Evolutionary conservation across 225 moss, liverwort and hornwort genomes (phyloP).

Genomic region (Climacium dendroides): DNA sequence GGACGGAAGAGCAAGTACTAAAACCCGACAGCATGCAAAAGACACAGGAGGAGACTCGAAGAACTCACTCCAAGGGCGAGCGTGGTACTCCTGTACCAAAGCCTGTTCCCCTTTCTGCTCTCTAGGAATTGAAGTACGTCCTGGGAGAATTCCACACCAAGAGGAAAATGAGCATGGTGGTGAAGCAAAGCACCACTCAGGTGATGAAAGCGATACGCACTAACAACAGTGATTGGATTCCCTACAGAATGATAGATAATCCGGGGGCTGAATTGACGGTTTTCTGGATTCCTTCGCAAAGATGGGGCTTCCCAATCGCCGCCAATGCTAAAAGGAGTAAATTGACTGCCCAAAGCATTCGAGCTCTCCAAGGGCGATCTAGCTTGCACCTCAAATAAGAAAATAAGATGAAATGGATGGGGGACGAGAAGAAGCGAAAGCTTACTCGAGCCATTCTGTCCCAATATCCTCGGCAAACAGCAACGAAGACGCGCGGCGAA

Average conservation of each 20-base stretch:
- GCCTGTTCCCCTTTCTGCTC: conserved; percentile 87
- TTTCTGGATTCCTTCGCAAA: not conserved
- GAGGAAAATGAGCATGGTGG: not conserved
- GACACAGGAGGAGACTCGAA: not conserved
- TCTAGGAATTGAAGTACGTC: conserved; percentile 95
- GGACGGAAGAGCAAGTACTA: not conserved
- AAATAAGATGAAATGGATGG: not conserved
- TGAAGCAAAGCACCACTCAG: not conserved
- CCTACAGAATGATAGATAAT: no score
- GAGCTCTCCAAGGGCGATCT: not conserved
- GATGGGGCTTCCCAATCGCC: not conserved
- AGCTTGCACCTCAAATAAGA: not conserved
- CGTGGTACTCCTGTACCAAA: conserved; percentile 95
- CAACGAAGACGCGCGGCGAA: conserved; percentile 91
- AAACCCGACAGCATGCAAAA: not conserved
- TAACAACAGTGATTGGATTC: not conserved
- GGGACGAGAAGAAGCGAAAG: not conserved
- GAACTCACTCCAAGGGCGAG: conserved; percentile 82
- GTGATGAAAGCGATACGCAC: not conserved
- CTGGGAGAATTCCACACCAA: conserved; percentile 19
- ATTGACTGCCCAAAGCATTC: not conserved
- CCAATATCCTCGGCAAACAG: conserved; percentile 97
- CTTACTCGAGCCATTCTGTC: conserved; percentile 93
- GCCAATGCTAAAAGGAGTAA: not conserved
- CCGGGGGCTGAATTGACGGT: not conserved